These are phyloP conservation scores for Syncephalastrum racemosum DNA, from an alignment of 371 early-diverging fungal genomes.

Conservation along the genomic window DNA sequence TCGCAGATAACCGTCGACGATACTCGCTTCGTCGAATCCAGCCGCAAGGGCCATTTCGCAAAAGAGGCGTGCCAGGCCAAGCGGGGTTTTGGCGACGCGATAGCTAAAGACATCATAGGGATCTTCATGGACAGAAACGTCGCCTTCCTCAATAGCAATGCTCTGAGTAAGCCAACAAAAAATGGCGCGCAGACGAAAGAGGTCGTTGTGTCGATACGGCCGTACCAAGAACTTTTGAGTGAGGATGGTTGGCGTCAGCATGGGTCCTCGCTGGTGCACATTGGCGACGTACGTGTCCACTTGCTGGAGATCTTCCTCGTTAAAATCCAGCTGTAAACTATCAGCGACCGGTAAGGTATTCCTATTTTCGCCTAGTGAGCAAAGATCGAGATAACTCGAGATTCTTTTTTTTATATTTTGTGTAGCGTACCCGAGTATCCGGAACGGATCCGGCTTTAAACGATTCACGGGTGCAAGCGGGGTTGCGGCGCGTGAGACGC, in stretches of 20 bases:
- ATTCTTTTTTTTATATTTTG: neutral
- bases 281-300: slow-evolving; percentile 57
- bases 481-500: slow-evolving; percentile 24
- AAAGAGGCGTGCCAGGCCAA: slow-evolving; percentile 61
- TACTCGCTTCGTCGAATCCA: slow-evolving; percentile 50
- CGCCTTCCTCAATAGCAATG: slow-evolving; percentile 34
- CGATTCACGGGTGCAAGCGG: slow-evolving; percentile 15
- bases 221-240: slow-evolving; percentile 55
- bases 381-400: neutral
- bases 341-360: slow-evolving; percentile 23
- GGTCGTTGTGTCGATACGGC: slow-evolving; percentile 45
- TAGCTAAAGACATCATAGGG: slow-evolving; percentile 46
- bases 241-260: slow-evolving; percentile 50
- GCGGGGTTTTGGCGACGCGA: slow-evolving; percentile 42
- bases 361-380: slow-evolving; percentile 9
- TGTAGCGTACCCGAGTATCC: slow-evolving; percentile 25
- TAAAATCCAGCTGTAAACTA: slow-evolving; percentile 11
- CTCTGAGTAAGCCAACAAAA: slow-evolving; percentile 62
- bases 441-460: slow-evolving; percentile 29
- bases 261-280: slow-evolving; percentile 54
- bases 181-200: slow-evolving; percentile 46
- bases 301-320: slow-evolving; percentile 42
- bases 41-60: slow-evolving; percentile 58
- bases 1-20: slow-evolving; percentile 57
- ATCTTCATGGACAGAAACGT: slow-evolving; percentile 19